A percentile compares a stretch with the other conserved stretches of the same genome.
These are phyloP conservation scores for Rhizopus microsporus DNA, from an alignment of 371 early-diverging fungal species.

Conservation along the genomic window DNA sequence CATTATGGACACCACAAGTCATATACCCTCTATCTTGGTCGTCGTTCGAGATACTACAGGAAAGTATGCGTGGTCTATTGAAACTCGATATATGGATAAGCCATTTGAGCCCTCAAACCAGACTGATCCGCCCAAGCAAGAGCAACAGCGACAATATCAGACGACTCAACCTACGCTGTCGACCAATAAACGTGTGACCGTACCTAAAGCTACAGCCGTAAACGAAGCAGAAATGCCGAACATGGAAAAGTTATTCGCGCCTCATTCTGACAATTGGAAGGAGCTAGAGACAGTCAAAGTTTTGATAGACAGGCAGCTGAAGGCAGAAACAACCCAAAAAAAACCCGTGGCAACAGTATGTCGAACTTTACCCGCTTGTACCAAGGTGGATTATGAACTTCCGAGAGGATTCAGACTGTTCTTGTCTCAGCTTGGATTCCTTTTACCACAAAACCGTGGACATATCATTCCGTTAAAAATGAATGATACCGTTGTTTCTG, in stretches of 20 bases:
- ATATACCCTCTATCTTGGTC: slow-evolving; percentile 46
- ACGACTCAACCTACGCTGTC: neutral
- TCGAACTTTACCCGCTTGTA: slow-evolving; percentile 12
- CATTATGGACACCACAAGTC: slow-evolving; percentile 31
- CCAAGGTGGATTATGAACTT: slow-evolving; percentile 32
- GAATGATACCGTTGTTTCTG: slow-evolving; percentile 60
- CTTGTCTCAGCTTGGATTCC: slow-evolving; percentile 67
- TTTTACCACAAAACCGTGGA: slow-evolving; percentile 55
- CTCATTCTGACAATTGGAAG: slow-evolving; percentile 33
- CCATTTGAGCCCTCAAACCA: neutral
- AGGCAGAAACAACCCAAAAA: slow-evolving; percentile 10
- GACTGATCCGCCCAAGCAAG: neutral
- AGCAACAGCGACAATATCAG: neutral
- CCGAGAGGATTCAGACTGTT: slow-evolving; percentile 62
- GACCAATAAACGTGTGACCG: slow-evolving; percentile 5
- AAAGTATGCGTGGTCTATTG: slow-evolving; percentile 69
- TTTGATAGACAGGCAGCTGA: slow-evolving; percentile 33
- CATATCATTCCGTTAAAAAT: slow-evolving; percentile 64
- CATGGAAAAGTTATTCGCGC: slow-evolving; percentile 40
- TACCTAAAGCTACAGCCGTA: slow-evolving; percentile 21
- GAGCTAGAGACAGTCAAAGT: slow-evolving; percentile 35
- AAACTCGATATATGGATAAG: slow-evolving; percentile 49
- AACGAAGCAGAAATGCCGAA: slow-evolving; percentile 42
- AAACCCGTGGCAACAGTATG: slow-evolving; percentile 6
- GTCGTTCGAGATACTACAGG: slow-evolving; percentile 73